phyloP scores from a whole-genome alignment of 2,329 filamentous ascomycete genomes.

The Exserohilum turcica region DNA sequence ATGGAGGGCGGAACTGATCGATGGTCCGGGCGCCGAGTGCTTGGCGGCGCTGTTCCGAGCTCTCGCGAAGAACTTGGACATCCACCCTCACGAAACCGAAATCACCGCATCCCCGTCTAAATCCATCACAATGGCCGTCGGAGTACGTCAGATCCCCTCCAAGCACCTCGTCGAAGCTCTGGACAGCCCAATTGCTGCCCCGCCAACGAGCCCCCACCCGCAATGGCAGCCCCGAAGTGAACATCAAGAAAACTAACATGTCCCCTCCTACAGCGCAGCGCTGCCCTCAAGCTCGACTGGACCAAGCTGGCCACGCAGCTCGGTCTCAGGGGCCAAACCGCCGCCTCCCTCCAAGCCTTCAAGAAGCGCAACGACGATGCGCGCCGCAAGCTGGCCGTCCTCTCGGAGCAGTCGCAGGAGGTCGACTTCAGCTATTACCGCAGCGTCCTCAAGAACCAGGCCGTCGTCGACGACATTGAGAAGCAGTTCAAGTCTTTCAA shows the following conservation, averaged over 20 bases:
- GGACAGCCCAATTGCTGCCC: slow-evolving; percentile 38
- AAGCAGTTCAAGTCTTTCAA: slow-evolving; percentile 91
- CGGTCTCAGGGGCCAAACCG: slow-evolving; percentile 94
- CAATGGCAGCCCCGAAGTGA: slow-evolving; percentile 35
- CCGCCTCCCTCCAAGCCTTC: slow-evolving; percentile 88
- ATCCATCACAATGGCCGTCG: slow-evolving; percentile 53
- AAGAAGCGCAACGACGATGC: slow-evolving; percentile 99
- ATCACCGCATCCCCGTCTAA: slow-evolving; percentile 42
- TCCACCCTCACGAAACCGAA: slow-evolving; percentile 55
- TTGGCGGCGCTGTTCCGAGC: slow-evolving; percentile 22
- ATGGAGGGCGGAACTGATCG: slow-evolving; percentile 5
- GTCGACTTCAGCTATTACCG: slow-evolving; percentile 97
- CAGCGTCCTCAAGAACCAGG: slow-evolving; percentile 90
- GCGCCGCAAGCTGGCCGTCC: slow-evolving; percentile 85
- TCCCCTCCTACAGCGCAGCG: slow-evolving; percentile 74
- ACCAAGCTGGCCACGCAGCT: slow-evolving; percentile 91
- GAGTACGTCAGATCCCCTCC: slow-evolving; percentile 45
- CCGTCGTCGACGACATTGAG: slow-evolving; percentile 95
- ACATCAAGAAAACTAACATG: slow-evolving; percentile 40
- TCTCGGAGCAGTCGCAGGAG: slow-evolving; percentile 80
- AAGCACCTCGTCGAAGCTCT: slow-evolving; percentile 26
- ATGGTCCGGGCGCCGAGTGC: slow-evolving; percentile 6
- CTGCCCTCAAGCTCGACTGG: slow-evolving; percentile 99
- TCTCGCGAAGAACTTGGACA: slow-evolving; percentile 39
- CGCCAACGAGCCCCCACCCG: slow-evolving; percentile 26